Conservation (phyloP, 2,329 filamentous ascomycete genomes). For the Paracamarosporium sp. region DNA sequence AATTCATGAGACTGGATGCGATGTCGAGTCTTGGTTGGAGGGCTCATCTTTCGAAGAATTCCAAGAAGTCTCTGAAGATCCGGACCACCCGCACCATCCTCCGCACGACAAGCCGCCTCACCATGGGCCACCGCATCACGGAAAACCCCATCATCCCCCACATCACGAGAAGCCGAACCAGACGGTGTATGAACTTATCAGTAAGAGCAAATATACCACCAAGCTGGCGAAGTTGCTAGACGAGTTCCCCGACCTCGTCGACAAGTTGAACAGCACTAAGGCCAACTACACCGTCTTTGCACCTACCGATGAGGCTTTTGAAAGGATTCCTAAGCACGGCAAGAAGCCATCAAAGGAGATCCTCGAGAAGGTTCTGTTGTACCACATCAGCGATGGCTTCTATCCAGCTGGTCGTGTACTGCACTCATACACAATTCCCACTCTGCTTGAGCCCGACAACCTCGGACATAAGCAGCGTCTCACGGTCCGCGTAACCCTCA, state of each 20-base stretch:
- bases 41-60: slow-evolving; percentile 42
- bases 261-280: slow-evolving; percentile 75
- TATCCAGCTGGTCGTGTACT: slow-evolving; percentile 73
- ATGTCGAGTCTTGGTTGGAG: slow-evolving; percentile 57
- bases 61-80: slow-evolving; percentile 42
- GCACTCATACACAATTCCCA: slow-evolving; percentile 75
- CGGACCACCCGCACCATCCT: slow-evolving; percentile 37
- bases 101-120: slow-evolving; percentile 32
- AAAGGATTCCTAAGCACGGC: slow-evolving; percentile 63
- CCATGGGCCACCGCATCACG: slow-evolving; percentile 41
- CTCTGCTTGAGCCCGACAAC: slow-evolving; percentile 67
- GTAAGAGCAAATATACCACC: slow-evolving; percentile 76
- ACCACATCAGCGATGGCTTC: slow-evolving; percentile 75
- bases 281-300: slow-evolving; percentile 83
- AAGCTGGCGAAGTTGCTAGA: slow-evolving; percentile 79
- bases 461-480: slow-evolving; percentile 69
- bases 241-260: slow-evolving; percentile 73
- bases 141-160: slow-evolving; percentile 45
- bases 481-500: slow-evolving; percentile 67
- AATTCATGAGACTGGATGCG: slow-evolving; percentile 52
- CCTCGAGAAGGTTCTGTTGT: slow-evolving; percentile 72
- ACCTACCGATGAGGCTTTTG: slow-evolving; percentile 78
- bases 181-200: slow-evolving; percentile 82
- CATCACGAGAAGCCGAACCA: slow-evolving; percentile 62
- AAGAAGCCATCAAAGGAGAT: slow-evolving; percentile 73